A percentile compares a stretch with the other conserved stretches of the same genome.
Conservation (phyloP, 2,329 filamentous ascomycete species). For the Fusarium sp. region DNA sequence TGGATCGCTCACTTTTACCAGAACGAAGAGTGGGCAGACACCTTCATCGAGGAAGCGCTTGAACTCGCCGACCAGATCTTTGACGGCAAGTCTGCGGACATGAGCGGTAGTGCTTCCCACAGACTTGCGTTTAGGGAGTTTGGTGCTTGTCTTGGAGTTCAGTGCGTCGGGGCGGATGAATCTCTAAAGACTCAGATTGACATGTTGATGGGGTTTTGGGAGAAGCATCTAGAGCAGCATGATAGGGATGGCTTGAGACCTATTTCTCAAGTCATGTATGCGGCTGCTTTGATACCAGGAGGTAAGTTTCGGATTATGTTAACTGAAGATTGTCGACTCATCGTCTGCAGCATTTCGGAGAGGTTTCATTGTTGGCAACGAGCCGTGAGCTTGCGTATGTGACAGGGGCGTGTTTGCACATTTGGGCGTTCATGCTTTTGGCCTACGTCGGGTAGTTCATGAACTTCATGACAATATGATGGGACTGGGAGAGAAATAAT, state of each 20-base stretch:
- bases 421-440: neutral
- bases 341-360: slow-evolving; percentile 6
- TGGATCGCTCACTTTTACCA: slow-evolving; percentile 66
- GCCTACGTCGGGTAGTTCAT: neutral
- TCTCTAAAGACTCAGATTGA: slow-evolving; percentile 42
- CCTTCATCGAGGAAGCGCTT: slow-evolving; percentile 49
- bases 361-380: slow-evolving; percentile 13
- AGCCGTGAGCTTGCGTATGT: neutral
- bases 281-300: slow-evolving; percentile 65
- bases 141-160: slow-evolving; percentile 63
- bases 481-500: neutral
- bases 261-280: slow-evolving; percentile 69
- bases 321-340: neutral
- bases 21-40: slow-evolving; percentile 61
- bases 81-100: slow-evolving; percentile 23
- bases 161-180: slow-evolving; percentile 51
- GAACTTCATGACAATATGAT: neutral
- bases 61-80: slow-evolving; percentile 42
- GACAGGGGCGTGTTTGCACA: neutral
- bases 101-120: slow-evolving; percentile 38
- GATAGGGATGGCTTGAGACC: slow-evolving; percentile 58
- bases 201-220: slow-evolving; percentile 50
- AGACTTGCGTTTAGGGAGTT: slow-evolving; percentile 67
- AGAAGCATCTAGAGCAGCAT: slow-evolving; percentile 48
- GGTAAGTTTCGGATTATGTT: slow-evolving; percentile 53